Base-by-base conservation (phyloP, 306 rosid genomes). In the Rosa chinensis region DNA sequence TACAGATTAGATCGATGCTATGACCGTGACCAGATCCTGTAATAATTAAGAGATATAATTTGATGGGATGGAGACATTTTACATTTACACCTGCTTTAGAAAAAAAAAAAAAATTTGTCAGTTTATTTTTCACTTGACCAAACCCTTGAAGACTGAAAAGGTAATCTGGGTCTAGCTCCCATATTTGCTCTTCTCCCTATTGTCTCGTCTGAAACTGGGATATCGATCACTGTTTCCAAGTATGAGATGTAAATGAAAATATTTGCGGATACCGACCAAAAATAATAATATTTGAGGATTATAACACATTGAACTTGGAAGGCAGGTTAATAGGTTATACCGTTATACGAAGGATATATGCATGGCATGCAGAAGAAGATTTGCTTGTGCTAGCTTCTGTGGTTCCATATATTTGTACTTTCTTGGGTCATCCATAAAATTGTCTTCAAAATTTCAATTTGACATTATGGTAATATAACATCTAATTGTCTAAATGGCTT, bases 1-100 rank as follows among this genome's bases (percentile, higher is more conserved):
- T 78, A 75, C 72, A 23, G 84, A 79, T 81, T 83, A 81, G 83
- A 66, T 66, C 70, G 47, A 83, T 83, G 83, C 76, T 52, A 76
- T 66, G 82, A 72, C 85, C 43, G 49, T 68, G 83, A 77, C 81
- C 71, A 39, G 45, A 11, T 37, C 2, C 18, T 37, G 48, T 63
- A 81, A 83, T 85, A 78, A 70, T 78, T 70, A 71, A 5, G 55
- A 18, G 28, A 18, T 21, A 23, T 64, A 25, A 10, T 28, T 37
- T 35, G 59, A 28, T 77, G 37, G 11, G 28, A 18, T 14, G 9
- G 67, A 48, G 59, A 32, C 70, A 71, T 39, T 73, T 32, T 73
- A 52, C 52, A 74, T 20, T 28, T 6, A 50, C 53, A 49, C 20
- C 47, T 1, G 62, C 67, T 67, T 67, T 67, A 61, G 77, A 2